These are phyloP conservation scores for Corylus avellana DNA, from an alignment of 306 rosid species.

Conservation along the genomic window DNA sequence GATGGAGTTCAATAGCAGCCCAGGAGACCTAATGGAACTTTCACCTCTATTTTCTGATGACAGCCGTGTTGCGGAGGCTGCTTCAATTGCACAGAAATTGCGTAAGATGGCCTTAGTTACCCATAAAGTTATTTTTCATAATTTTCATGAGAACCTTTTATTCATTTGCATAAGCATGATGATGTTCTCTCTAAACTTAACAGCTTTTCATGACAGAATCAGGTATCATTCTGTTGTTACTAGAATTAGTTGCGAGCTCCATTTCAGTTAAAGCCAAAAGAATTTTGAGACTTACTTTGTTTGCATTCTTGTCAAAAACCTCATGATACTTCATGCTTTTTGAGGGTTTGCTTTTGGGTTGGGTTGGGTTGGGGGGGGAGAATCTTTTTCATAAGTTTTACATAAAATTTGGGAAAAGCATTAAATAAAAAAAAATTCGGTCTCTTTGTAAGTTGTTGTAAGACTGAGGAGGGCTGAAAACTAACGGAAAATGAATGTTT, in stretches of 20 bases:
- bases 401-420: background rate
- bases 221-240: background rate
- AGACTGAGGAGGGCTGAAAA: background rate
- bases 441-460: background rate
- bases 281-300: background rate
- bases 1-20: slow-evolving; percentile 99
- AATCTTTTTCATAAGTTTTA: too few relatives aligned
- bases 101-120: slow-evolving; percentile 53
- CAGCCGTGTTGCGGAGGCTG: slow-evolving; percentile 98
- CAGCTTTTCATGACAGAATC: background rate
- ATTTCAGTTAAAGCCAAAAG: background rate
- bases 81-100: slow-evolving; percentile 96
- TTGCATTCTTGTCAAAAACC: background rate
- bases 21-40: slow-evolving; percentile 98
- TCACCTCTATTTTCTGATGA: slow-evolving; percentile 98
- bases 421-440: background rate
- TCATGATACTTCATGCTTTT: background rate
- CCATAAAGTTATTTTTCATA: slow-evolving; percentile 5
- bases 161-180: background rate
- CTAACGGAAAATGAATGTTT: background rate
- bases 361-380: too few relatives aligned
- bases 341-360: background rate
- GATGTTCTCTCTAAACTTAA: background rate
- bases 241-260: background rate
- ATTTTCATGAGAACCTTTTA: background rate